Evolutionary conservation across 176 grass and related monocot species (phyloP).

Genomic region (Cenchrus americanus): DNA sequence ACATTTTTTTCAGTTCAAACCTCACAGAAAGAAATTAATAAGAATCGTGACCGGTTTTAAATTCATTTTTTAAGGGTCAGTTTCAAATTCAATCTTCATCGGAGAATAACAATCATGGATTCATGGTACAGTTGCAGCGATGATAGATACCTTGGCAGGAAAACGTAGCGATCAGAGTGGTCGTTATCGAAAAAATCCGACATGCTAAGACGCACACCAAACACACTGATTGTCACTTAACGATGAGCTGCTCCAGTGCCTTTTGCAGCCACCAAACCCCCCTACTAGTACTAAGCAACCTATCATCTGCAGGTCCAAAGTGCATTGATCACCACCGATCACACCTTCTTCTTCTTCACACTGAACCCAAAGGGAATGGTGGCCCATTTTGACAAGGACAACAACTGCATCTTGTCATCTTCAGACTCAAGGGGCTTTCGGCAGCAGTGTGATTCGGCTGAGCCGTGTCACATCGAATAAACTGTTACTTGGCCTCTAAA

Average conservation of each 20-base stretch:
- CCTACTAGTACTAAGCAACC: not conserved
- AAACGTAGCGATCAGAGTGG: constrained; percentile 46
- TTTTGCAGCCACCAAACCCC: constrained; percentile 45
- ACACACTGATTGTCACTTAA: constrained; percentile 28
- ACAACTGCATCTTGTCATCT: constrained; percentile 20
- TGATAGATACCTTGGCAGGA: constrained; percentile 33
- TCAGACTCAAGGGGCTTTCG: not conserved
- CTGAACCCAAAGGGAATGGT: not conserved
- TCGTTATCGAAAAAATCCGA: constrained; percentile 26
- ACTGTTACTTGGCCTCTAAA: not conserved
- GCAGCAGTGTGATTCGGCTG: constrained; percentile 10
- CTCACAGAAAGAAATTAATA: not conserved
- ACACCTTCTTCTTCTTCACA: not conserved
- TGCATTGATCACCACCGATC: not conserved
- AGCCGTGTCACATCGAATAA: constrained; percentile 19
- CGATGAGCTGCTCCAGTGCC: constrained; percentile 1
- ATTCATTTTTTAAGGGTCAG: too few relatives aligned
- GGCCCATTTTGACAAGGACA: constrained; percentile 30
- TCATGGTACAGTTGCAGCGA: not conserved
- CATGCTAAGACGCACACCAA: constrained; percentile 35
- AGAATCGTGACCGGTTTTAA: not conserved
- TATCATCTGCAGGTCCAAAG: not conserved
- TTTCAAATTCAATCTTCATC: not conserved
- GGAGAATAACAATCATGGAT: not conserved
- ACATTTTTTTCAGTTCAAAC: not conserved